Evolutionary conservation across 2,329 filamentous ascomycete species (phyloP).

Genomic region (Pseudohalonectria lignicola): DNA sequence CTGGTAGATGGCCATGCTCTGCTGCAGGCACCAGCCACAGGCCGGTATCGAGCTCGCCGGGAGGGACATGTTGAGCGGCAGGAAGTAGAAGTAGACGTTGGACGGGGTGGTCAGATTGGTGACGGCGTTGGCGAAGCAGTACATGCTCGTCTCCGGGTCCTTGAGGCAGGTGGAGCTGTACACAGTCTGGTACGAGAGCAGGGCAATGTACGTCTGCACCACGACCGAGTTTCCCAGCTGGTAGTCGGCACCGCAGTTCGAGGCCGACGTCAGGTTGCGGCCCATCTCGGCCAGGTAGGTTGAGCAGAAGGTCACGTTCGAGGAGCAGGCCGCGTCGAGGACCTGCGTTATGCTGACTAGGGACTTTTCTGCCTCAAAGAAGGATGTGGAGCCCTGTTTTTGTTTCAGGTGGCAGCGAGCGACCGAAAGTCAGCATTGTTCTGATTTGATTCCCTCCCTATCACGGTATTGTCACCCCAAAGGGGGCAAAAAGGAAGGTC

Average conservation of each 20-base stretch:
- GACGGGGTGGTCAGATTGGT: constrained; percentile 61
- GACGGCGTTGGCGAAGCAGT: constrained; percentile 75
- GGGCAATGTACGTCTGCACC: constrained; percentile 61
- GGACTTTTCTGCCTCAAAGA: constrained; percentile 70
- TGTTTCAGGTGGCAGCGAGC: no score
- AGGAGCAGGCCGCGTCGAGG: constrained; percentile 67
- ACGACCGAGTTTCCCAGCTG: constrained; percentile 57
- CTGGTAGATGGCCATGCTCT: constrained; percentile 76
- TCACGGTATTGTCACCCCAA: no score
- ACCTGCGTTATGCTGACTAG: constrained; percentile 62
- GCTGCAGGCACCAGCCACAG: constrained; percentile 65
- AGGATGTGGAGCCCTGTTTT: constrained; percentile 63
- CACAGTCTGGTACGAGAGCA: constrained; percentile 66
- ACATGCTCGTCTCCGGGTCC: constrained; percentile 52
- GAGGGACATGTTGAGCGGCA: constrained; percentile 66
- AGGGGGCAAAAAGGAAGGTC: neutral
- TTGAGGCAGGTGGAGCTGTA: constrained; percentile 75
- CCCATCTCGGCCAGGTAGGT: constrained; percentile 55
- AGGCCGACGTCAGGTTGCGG: constrained; percentile 45
- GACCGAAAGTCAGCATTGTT: no score
- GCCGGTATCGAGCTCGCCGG: constrained; percentile 57
- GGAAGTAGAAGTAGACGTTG: constrained; percentile 73
- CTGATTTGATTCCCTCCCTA: no score
- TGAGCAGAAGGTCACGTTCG: constrained; percentile 55
- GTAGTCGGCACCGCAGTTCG: constrained; percentile 65